Evolutionary conservation across 768 basidiomycete species (phyloP).

Genomic region (Mycena polygramma): DNA sequence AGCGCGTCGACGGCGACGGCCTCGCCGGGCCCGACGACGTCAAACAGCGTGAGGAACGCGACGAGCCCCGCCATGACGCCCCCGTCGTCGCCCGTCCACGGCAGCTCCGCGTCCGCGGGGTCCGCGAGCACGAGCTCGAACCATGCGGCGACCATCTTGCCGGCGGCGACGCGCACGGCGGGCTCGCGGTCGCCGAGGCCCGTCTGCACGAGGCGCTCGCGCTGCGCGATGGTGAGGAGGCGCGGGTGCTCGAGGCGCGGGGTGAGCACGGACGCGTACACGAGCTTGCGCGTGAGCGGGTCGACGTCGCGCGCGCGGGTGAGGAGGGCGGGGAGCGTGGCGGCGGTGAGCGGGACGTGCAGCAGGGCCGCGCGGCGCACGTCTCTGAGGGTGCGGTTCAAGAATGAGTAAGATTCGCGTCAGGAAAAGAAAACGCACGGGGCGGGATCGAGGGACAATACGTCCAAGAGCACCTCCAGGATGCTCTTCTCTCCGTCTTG

Average conservation of each 20-base stretch:
- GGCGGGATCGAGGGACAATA: slow-evolving; percentile 80
- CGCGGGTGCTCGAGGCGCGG: slow-evolving; percentile 72
- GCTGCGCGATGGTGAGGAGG: slow-evolving; percentile 80
- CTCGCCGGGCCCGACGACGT: slow-evolving; percentile 74
- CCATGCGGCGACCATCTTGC: slow-evolving; percentile 85
- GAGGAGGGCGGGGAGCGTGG: slow-evolving; percentile 77
- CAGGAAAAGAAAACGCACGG: slow-evolving; percentile 52
- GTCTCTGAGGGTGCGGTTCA: slow-evolving; percentile 62
- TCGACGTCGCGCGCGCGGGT: slow-evolving; percentile 90
- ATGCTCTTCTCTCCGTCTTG: slow-evolving; percentile 66
- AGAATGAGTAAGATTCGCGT: not conserved
- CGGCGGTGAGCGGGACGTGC: slow-evolving; percentile 73
- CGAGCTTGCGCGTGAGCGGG: slow-evolving; percentile 79
- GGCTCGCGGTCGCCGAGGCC: slow-evolving; percentile 93
- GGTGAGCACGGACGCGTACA: slow-evolving; percentile 79
- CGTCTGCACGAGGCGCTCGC: slow-evolving; percentile 87
- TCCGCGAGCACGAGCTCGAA: slow-evolving; percentile 71
- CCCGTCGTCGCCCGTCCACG: slow-evolving; percentile 59
- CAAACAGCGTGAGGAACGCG: slow-evolving; percentile 61
- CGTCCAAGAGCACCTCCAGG: slow-evolving; percentile 75
- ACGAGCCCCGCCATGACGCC: slow-evolving; percentile 62
- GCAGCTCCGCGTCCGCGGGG: slow-evolving; percentile 44
- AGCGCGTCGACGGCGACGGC: slow-evolving; percentile 89
- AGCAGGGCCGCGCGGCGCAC: slow-evolving; percentile 92
- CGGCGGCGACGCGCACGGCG: slow-evolving; percentile 84